A percentile compares a stretch with the other conserved stretches of the same genome.
These are phyloP conservation scores for Karstenula rhodostoma DNA, from an alignment of 2,329 filamentous ascomycete genomes.

Conservation along the genomic window DNA sequence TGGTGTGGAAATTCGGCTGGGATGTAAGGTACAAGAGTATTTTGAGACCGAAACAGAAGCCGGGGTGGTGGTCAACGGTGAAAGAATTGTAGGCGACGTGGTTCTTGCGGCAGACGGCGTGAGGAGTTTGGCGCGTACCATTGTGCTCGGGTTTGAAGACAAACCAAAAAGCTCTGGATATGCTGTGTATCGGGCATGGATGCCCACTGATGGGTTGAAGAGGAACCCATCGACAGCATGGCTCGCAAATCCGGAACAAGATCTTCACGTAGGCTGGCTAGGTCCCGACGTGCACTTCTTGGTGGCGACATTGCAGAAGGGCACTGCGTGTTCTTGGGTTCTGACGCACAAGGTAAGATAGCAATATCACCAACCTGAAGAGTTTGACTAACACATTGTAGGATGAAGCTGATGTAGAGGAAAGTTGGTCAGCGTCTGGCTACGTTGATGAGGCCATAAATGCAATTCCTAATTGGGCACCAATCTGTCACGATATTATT, in stretches of 20 bases:
- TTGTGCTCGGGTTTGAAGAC: constrained; percentile 61
- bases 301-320: constrained; percentile 39
- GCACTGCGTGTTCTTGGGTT: constrained; percentile 40
- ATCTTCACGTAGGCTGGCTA: constrained; percentile 38
- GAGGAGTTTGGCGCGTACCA: constrained; percentile 57
- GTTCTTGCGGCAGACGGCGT: constrained; percentile 62
- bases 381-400: constrained; percentile 17
- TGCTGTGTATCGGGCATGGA: constrained; percentile 59
- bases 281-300: constrained; percentile 44
- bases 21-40: constrained; percentile 59
- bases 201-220: constrained; percentile 32
- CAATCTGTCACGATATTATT: constrained; percentile 33
- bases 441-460: constrained; percentile 30
- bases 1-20: constrained; percentile 62
- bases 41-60: constrained; percentile 62
- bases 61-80: constrained; percentile 59
- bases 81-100: constrained; percentile 55
- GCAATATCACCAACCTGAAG: not conserved
- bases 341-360: constrained; percentile 34
- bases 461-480: constrained; percentile 28
- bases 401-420: constrained; percentile 43
- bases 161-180: constrained; percentile 61
- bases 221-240: constrained; percentile 40
- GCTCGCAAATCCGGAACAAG: constrained; percentile 40
- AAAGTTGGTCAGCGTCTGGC: constrained; percentile 36